These are phyloP conservation scores for Rhizopogon rudus DNA, from an alignment of 768 basidiomycete genomes.

Conservation along the genomic window DNA sequence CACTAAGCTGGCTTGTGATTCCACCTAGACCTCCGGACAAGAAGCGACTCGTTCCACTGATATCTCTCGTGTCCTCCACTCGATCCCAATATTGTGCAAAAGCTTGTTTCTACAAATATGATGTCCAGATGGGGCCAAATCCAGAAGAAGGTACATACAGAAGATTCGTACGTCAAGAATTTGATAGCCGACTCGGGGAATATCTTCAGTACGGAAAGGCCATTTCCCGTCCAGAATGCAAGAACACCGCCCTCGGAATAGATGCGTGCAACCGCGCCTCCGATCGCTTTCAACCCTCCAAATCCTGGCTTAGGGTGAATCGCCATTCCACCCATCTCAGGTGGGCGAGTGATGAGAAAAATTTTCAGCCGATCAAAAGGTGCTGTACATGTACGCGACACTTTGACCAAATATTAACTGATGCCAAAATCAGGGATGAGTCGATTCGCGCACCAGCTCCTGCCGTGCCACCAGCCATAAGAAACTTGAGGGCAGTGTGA, in stretches of 20 bases:
- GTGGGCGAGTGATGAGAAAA: constrained; percentile 88
- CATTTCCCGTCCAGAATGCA: constrained; percentile 98
- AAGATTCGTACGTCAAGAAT: constrained; percentile 92
- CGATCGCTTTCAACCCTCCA: constrained; percentile 61
- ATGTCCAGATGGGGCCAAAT: constrained; percentile 12
- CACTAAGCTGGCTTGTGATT: constrained; percentile 87
- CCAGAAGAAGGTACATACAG: constrained; percentile 47
- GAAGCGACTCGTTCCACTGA: constrained; percentile 90
- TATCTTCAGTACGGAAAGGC: constrained; percentile 90
- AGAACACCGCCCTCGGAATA: constrained; percentile 86
- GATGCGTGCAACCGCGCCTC: constrained; percentile 70
- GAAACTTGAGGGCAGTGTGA: constrained; percentile 77
- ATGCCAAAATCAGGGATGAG: not conserved
- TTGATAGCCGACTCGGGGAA: constrained; percentile 99
- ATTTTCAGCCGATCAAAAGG: constrained; percentile 97
- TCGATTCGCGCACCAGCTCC: constrained; percentile 68
- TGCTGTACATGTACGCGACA: constrained; percentile 93
- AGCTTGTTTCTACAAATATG: constrained; percentile 71
- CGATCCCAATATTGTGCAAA: constrained; percentile 91
- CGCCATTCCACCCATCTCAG: constrained; percentile 59
- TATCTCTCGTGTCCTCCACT: constrained; percentile 83
- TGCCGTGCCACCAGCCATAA: constrained; percentile 90
- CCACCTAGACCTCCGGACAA: constrained; percentile 95
- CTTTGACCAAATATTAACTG: constrained; percentile 35
- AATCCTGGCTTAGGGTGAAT: constrained; percentile 39